phyloP scores from a whole-genome alignment of 1,284 basidiomycete species.

The Cryptococcus neoformans region DNA sequence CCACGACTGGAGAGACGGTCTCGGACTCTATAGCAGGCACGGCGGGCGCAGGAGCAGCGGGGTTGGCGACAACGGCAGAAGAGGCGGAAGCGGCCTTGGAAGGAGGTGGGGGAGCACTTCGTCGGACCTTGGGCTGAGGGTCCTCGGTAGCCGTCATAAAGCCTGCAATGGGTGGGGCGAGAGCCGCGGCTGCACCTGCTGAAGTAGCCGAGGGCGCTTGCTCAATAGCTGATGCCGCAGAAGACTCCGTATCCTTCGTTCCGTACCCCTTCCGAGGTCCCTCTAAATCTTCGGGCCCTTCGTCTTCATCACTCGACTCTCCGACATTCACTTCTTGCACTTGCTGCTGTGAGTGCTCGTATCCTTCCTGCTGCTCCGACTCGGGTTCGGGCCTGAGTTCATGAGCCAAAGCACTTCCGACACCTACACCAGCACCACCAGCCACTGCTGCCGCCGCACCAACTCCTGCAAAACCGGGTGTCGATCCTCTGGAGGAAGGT shows the following conservation, averaged over 20 bases:
- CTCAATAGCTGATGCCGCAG: background rate
- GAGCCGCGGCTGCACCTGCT: conserved; percentile 9
- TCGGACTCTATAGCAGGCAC: background rate
- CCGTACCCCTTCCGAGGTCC: conserved; percentile 19
- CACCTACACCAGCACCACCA: background rate
- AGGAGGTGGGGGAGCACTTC: conserved; percentile 30
- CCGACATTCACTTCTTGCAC: background rate
- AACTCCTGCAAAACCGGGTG: background rate
- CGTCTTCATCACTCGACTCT: conserved; percentile 38
- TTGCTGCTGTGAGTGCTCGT: too few relatives aligned
- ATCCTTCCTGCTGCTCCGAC: background rate
- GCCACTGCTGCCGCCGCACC: background rate
- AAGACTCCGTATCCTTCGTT: background rate
- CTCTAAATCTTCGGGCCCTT: conserved; percentile 50
- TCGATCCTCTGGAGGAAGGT: background rate
- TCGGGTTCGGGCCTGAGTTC: conserved; percentile 7
- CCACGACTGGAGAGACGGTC: background rate
- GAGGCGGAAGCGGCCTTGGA: conserved; percentile 1
- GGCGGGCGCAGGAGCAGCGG: conserved; percentile 1
- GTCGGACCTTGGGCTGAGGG: conserved; percentile 21
- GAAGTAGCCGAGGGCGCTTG: background rate
- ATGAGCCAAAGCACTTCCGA: conserved; percentile 7
- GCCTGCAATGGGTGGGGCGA: background rate
- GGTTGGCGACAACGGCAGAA: background rate
- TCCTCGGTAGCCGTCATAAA: conserved; percentile 1